These are phyloP conservation scores for Kodamaea suecica DNA, from an alignment of 1,139 yeast species.

Conservation along the genomic window DNA sequence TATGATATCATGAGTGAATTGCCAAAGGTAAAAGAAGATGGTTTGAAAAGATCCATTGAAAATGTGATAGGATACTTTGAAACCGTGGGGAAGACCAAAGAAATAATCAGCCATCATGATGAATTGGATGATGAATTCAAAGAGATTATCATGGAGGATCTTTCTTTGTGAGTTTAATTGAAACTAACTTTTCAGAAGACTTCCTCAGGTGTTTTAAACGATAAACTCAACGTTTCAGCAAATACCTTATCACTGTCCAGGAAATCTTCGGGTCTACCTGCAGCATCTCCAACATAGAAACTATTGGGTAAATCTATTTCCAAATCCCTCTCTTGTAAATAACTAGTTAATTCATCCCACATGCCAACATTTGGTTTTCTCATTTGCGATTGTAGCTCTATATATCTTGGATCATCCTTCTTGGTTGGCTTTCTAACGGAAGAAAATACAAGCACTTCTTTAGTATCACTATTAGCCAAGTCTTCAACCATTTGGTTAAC, in stretches of 20 bases:
- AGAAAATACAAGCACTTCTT: slow-evolving; percentile 55
- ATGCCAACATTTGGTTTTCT: slow-evolving; percentile 79
- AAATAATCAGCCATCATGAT: slow-evolving; percentile 21
- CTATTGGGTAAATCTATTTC: slow-evolving; percentile 42
- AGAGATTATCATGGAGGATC: slow-evolving; percentile 15
- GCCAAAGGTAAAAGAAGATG: slow-evolving; percentile 24
- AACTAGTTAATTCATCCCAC: slow-evolving; percentile 52
- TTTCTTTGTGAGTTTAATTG: too few relatives aligned
- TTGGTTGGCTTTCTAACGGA: slow-evolving; percentile 51
- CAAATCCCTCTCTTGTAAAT: slow-evolving; percentile 24
- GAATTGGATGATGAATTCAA: slow-evolving; percentile 24
- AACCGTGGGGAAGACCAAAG: slow-evolving; percentile 49
- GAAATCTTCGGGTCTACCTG: slow-evolving; percentile 74
- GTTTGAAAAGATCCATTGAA: slow-evolving; percentile 26
- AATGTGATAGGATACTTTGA: slow-evolving; percentile 57
- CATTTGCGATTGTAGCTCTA: slow-evolving; percentile 37
- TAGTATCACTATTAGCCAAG: slow-evolving; percentile 11
- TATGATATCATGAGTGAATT: slow-evolving; percentile 27
- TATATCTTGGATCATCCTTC: slow-evolving; percentile 20
- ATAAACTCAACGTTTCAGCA: slow-evolving; percentile 55
- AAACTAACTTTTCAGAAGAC: slow-evolving; percentile 25
- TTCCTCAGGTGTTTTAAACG: slow-evolving; percentile 71
- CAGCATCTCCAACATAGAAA: slow-evolving; percentile 94
- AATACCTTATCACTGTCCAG: slow-evolving; percentile 74
- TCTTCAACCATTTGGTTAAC: slow-evolving; percentile 36